Percentiles rank a stretch among this genome's conserved stretches.
Evolutionary conservation across 495 filamentous ascomycete species (phyloP).

Genomic region (Platismatia glauca): DNA sequence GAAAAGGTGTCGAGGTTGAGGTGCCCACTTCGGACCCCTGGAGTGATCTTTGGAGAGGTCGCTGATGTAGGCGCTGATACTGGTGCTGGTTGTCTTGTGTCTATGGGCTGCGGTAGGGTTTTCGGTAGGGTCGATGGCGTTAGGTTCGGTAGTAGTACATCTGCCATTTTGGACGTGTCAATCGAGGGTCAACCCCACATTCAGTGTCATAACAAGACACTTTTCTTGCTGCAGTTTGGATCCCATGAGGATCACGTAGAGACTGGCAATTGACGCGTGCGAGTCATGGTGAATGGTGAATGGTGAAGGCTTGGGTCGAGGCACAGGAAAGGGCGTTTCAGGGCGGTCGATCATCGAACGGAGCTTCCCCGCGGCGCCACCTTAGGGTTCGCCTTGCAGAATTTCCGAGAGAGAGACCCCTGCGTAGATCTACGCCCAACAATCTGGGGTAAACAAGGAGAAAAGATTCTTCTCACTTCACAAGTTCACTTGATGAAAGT

Average conservation of each 20-base stretch:
- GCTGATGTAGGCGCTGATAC: neutral
- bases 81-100: neutral
- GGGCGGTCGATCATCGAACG: neutral
- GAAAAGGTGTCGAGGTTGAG: constrained; percentile 55
- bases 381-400: neutral
- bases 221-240: neutral
- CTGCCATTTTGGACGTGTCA: neutral
- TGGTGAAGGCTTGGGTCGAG: neutral
- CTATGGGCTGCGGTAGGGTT: constrained; percentile 9
- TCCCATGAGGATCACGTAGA: neutral
- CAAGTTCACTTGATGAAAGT: too few species aligned
- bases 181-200: neutral
- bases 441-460: neutral
- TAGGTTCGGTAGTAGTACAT: neutral
- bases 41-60: neutral
- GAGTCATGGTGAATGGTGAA: too few species aligned
- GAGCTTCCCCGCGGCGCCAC: neutral
- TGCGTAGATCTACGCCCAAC: neutral
- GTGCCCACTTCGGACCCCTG: constrained; percentile 37
- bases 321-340: neutral
- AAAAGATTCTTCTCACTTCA: neutral
- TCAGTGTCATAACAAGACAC: neutral
- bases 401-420: neutral
- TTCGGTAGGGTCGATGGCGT: neutral
- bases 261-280: neutral